Evolutionary conservation across 1,139 yeast genomes (phyloP).

Genomic region (Yamadazyma blattariae): DNA sequence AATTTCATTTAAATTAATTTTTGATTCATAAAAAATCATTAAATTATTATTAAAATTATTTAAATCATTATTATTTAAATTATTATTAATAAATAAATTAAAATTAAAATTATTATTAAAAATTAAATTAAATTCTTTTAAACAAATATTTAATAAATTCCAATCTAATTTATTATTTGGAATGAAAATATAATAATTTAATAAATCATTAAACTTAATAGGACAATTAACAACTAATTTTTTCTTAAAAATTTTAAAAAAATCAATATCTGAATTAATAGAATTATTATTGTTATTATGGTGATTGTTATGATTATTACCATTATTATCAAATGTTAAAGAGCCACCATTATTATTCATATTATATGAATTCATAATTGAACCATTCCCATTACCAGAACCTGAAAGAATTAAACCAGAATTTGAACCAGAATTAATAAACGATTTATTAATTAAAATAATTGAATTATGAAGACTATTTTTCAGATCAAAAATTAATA

Average conservation of each 20-base stretch:
- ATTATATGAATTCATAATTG: constrained; percentile 4
- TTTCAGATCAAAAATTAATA: constrained; percentile 34
- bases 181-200: constrained; percentile 39
- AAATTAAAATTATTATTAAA: constrained; percentile 11
- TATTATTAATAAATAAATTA: constrained; percentile 8
- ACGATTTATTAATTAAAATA: constrained; percentile 41
- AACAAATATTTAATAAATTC: constrained; percentile 35
- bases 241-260: constrained; percentile 41
- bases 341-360: background rate
- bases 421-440: constrained; percentile 18
- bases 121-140: constrained; percentile 35
- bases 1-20: constrained; percentile 21
- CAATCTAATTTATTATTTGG: constrained; percentile 38
- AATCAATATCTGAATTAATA: constrained; percentile 1
- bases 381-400: background rate
- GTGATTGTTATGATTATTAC: too few relatives aligned
- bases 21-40: constrained; percentile 8
- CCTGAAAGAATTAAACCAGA: constrained; percentile 3
- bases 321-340: background rate
- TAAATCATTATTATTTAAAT: constrained; percentile 7
- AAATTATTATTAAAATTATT: constrained; percentile 3
- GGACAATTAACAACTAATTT: constrained; percentile 45
- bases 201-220: constrained; percentile 40
- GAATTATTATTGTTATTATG: background rate
- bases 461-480: constrained; percentile 47